phyloP scores from a whole-genome alignment of 1,139 yeast species.

The Ogataea hybrid region DNA sequence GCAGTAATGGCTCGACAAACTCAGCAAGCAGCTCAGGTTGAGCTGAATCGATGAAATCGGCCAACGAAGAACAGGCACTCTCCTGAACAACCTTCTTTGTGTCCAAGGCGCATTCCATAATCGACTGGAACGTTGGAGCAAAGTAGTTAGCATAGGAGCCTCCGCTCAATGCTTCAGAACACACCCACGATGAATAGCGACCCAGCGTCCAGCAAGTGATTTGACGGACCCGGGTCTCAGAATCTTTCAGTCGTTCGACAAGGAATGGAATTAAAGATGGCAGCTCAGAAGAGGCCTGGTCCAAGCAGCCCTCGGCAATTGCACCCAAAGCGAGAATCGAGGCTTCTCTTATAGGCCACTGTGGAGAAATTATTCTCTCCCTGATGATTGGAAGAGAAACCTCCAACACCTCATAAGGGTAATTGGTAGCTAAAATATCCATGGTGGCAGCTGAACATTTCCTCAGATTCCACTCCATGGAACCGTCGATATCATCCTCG shows the following conservation, averaged over 20 bases:
- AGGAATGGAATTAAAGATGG: conserved; percentile 83
- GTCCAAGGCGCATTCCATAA: conserved; percentile 74
- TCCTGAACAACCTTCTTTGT: conserved; percentile 90
- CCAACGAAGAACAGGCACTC: conserved; percentile 85
- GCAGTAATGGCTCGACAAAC: conserved; percentile 63
- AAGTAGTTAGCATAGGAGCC: conserved; percentile 67
- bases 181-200: conserved; percentile 80
- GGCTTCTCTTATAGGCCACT: conserved; percentile 92
- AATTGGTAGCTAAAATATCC: conserved; percentile 70
- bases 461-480: conserved; percentile 85
- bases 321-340: conserved; percentile 95
- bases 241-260: conserved; percentile 73
- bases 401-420: conserved; percentile 66
- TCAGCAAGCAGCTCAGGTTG: conserved; percentile 56
- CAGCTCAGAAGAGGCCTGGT: conserved; percentile 65
- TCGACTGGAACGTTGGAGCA: conserved; percentile 73
- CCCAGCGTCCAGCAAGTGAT: conserved; percentile 96
- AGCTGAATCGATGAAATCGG: conserved; percentile 77
- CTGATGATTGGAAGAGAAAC: conserved; percentile 75
- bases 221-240: conserved; percentile 83
- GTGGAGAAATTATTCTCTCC: conserved; percentile 60
- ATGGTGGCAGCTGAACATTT: conserved; percentile 94
- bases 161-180: conserved; percentile 58
- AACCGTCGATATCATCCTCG: conserved; percentile 58
- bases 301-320: conserved; percentile 83